Evolutionary conservation across 2,329 filamentous ascomycete genomes (phyloP), one percentile per base, ranked within the genome.

Genomic region (Exophiala xenobiotica): DNA sequence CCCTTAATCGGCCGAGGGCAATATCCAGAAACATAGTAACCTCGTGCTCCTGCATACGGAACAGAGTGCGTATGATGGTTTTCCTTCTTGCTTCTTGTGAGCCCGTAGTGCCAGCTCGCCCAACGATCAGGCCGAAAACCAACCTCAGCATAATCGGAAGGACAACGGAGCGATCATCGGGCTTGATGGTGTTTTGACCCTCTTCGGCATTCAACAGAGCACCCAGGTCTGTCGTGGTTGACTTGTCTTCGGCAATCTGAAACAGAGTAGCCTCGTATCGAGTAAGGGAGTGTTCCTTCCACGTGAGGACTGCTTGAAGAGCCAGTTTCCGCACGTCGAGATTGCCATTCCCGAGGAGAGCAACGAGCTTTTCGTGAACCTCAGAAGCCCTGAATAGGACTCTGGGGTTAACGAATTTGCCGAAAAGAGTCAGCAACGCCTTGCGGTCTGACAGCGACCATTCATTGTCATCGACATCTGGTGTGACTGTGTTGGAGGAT

Each of bases 211-310:
- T 86, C 46, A 99, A 79, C 58, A 99, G 87, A 3, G 93, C 83
- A 0, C 90, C 86, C n/a, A 99, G 78, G 66, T 97, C 92, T 64
- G 97, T 93, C 64, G 90, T 89, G 71, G 97, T 96, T 42, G 88
- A 82, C 19, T 88, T 85, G 57, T 97, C 93, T 60, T 99, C 93
- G 6, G 97, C 79, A 1, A 99, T 76, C 61, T 90, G 91, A 56
- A 90, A 79, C 19, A 99, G 71, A 61, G 91, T 89, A 61, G 96
- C 90, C 62, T 90, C 83, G 64, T 97, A 96, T 0, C 84, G 78
- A 53, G 79, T 79, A 43, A 99, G 76, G 6, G 79, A 83, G 2
- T 85, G 78, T 51, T 87, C 81, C 67, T 96, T 97, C 92, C 93
- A 99, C 0, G 90, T 82, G 46, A 96, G 77, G 6, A 99, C 81